Evolutionary conservation across 306 rosid genomes (phyloP).

Genomic region (Erythrophleum fordii): DNA sequence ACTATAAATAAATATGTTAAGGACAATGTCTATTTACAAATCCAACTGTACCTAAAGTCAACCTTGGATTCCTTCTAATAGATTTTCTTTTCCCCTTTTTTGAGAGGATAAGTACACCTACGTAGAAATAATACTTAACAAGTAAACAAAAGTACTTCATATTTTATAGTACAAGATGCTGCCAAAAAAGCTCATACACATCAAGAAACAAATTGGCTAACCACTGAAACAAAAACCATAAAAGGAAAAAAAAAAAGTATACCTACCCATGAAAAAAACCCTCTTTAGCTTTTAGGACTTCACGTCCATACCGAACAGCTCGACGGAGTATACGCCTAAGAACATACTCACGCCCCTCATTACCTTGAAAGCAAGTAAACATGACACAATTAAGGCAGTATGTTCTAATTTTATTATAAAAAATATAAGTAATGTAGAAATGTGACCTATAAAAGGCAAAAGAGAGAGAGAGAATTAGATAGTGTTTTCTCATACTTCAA

Average conservation of each 20-base stretch:
- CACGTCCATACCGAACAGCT: slow-evolving; percentile 98
- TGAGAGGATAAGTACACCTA: too few relatives aligned
- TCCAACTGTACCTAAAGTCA: background rate
- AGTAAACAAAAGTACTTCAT: background rate
- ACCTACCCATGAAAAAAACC: slow-evolving; percentile 92
- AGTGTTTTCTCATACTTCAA: slow-evolving; percentile 4
- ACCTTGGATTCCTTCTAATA: background rate
- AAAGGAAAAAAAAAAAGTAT: background rate
- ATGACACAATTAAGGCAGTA: slow-evolving; percentile 11
- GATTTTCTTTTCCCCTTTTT: background rate
- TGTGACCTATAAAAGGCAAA: background rate
- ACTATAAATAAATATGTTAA: background rate
- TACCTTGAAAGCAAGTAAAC: slow-evolving; percentile 60
- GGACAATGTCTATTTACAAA: slow-evolving; percentile 3
- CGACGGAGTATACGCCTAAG: slow-evolving; percentile 98
- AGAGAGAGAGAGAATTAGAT: background rate
- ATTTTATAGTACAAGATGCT: slow-evolving; percentile 1
- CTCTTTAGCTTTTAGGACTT: slow-evolving; percentile 86
- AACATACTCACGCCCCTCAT: slow-evolving; percentile 98
- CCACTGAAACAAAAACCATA: background rate
- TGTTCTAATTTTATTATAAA: background rate
- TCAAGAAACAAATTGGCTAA: slow-evolving; percentile 20
- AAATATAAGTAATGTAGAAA: background rate
- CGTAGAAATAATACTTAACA: background rate
- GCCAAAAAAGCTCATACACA: background rate